phyloP scores from a whole-genome alignment of 2,329 filamentous ascomycete genomes.

The Aspergillus latus region DNA sequence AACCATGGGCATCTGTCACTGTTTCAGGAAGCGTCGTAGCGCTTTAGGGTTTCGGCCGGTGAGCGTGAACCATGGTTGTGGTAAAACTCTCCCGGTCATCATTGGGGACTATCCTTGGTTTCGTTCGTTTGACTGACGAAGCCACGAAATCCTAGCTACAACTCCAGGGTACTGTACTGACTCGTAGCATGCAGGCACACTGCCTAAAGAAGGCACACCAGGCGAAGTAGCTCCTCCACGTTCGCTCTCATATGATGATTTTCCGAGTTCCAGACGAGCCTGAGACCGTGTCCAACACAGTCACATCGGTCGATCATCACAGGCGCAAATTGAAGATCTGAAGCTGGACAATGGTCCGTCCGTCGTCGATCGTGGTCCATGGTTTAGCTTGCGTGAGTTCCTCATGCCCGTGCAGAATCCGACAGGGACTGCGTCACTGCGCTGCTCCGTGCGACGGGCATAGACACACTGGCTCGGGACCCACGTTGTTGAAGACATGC shows the following conservation, averaged over 20 bases:
- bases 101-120: background rate
- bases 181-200: background rate
- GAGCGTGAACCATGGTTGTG: background rate
- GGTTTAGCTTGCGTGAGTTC: background rate
- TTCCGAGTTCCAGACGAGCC: background rate
- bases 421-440: background rate
- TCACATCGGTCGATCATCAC: slow-evolving; percentile 2
- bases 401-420: slow-evolving; percentile 3
- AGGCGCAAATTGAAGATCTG: background rate
- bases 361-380: slow-evolving; percentile 2
- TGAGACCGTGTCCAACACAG: background rate
- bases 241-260: background rate
- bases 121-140: background rate
- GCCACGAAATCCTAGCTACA: background rate
- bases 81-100: background rate
- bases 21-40: background rate
- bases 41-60: background rate
- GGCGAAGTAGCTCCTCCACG: background rate
- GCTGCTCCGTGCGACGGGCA: slow-evolving; percentile 2
- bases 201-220: background rate
- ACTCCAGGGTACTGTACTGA: background rate
- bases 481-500: slow-evolving; percentile 1
- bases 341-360: background rate
- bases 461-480: slow-evolving; percentile 4
- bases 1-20: background rate